Base-by-base conservation (phyloP, 192 early-diverging fungal species). In the Coemansia sp. region DNA sequence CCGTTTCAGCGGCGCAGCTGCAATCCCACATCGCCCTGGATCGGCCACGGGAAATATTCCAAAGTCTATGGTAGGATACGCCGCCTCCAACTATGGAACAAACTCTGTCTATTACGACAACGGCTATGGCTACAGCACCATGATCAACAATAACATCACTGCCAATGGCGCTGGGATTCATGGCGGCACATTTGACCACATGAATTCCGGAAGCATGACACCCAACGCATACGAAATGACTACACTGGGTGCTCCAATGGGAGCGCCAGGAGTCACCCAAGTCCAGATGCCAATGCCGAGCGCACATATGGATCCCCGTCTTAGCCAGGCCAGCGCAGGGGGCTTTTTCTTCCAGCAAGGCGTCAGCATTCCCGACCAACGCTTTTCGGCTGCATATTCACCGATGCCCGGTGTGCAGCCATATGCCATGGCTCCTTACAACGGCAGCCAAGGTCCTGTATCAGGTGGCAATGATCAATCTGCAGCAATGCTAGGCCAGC, bases 31-130 rank as follows among this genome's bases (percentile, higher is more conserved):
- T 57, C 77, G 81, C 17, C 77, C 82, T 40, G 82, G 82, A 12
- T 84, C 82, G 16, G 77, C 82, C 11, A 79, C 76, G 25, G 82
- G 82, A 42, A 84, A 84, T 41, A 68, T 79, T 22, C 81, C 81
- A 37, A 71, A 75, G 57, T 83, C 81, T 2, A 83, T 83, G 81
- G 75, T 67, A 5, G 81, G 72, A 11, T 83, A 83, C 50, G 75
- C 81, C 0, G 58, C 61, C 14, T 79, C 76, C 16, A 79, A 74
- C 64, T 64, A 74, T 20, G 64, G 70, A 19, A 75, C 81, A 7
- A 83, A 83, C 70, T 83, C 81, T 43, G 81, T 83, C 42, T 83
- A 77, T 64, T 69, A 77, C 41, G 81, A 83, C 55, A 75, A 65
- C 57, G 81, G 81, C 50, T 83, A 83, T 39, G 81, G 81, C 12